Evolutionary conservation across 2,329 filamentous ascomycete genomes (phyloP).

Genomic region (Aspergillus flavus): DNA sequence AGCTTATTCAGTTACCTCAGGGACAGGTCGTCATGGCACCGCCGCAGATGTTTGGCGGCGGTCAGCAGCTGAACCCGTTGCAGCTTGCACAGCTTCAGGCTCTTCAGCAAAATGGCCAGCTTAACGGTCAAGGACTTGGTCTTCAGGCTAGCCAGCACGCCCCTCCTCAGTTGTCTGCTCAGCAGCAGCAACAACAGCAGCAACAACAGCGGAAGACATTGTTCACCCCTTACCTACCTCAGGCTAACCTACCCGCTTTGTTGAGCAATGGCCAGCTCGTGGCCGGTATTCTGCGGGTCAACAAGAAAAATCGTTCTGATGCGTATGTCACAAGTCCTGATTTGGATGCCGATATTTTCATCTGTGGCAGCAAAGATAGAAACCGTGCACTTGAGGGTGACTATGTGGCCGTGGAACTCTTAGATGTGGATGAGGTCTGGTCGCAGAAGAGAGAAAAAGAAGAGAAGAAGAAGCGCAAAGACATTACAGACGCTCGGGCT

Average conservation of each 20-base stretch:
- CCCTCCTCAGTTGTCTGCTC: conserved; percentile 60
- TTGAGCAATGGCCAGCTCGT: conserved; percentile 91
- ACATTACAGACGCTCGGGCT: conserved; percentile 87
- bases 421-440: conserved; percentile 99
- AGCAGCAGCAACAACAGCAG: conserved; percentile 67
- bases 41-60: conserved; percentile 76
- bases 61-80: conserved; percentile 83
- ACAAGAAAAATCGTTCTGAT: conserved; percentile 99
- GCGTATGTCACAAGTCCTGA: conserved; percentile 95
- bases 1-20: conserved; percentile 80
- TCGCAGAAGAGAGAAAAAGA: conserved; percentile 98
- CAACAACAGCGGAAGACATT: conserved; percentile 95
- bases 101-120: conserved; percentile 86
- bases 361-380: conserved; percentile 97
- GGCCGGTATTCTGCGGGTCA: conserved; percentile 93
- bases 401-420: conserved; percentile 89
- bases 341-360: conserved; percentile 97
- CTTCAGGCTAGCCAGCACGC: conserved; percentile 71
- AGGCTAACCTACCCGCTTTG: conserved; percentile 88
- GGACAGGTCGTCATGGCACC: conserved; percentile 80
- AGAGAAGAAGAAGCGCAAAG: conserved; percentile 99
- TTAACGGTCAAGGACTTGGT: conserved; percentile 75
- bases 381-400: conserved; percentile 97
- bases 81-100: conserved; percentile 90
- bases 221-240: conserved; percentile 95